Evolutionary conservation across 2,329 filamentous ascomycete genomes (phyloP), one percentile per base, ranked within the genome.

Genomic region (Mycosphaerella arachidis): DNA sequence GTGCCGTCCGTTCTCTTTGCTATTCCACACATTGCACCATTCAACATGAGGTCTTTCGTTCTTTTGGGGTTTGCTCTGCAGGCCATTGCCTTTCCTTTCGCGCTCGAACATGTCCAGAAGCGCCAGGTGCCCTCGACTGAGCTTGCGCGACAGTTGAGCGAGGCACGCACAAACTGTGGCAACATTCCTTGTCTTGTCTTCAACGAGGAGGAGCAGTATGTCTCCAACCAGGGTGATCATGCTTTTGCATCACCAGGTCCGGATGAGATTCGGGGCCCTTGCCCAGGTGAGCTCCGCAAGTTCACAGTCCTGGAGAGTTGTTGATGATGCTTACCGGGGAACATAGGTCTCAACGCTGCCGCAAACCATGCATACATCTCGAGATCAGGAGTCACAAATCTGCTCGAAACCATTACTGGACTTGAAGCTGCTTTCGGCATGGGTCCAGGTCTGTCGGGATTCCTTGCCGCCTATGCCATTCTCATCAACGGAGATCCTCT

Each of bases 361-460:
- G 66, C 67, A 33, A 68, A 69, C 59, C 67, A 70, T 50, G 68
- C 66, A 31, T 67, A 52, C 35, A 3, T 60, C 2, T n/a, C 37
- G 2, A 29, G 57, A 5, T 55, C 43, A 29, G 57, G 57, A 9
- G 48, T 60, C 2, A 52, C 57, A 6, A 56, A 43, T 4, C n/a
- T 60, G 2, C 20, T 20, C 20, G 53, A 60, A 31, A 52, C 57
- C 18, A 56, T 60, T 20, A 35, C 30, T 13, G 57, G 57, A 27
- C 53, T 60, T 12, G 53, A 29, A 9, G 53, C 57, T 43, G 46
- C 53, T 24, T 60, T 51, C 29, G 53, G 53, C 31, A 40, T 60
- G 33, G 57, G 57, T 18, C 53, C 57, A 12, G 46, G 56, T 16
- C 24, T 58, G 18, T 29, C 48, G 46, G 56, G 48, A 30, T 52